phyloP scores from a whole-genome alignment of 1,139 yeast genomes.

The Zygosaccharomyces sapae region DNA sequence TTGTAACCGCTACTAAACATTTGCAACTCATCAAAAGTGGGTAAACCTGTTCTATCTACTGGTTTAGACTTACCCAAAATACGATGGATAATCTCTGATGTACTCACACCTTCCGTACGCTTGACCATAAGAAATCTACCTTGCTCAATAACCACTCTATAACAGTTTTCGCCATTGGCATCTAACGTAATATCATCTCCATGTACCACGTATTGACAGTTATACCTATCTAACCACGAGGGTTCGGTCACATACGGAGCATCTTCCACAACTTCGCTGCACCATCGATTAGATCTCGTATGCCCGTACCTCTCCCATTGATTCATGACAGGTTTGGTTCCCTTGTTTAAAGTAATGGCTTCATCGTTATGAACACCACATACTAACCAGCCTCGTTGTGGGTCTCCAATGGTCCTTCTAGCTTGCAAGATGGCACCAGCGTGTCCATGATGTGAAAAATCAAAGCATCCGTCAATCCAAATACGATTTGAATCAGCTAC shows the following conservation, averaged over 20 bases:
- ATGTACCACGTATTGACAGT: conserved; percentile 86
- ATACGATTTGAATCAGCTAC: conserved; percentile 38
- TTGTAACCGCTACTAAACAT: conserved; percentile 64
- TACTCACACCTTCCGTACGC: conserved; percentile 88
- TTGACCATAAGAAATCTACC: conserved; percentile 85
- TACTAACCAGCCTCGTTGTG: conserved; percentile 51
- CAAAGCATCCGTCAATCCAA: conserved; percentile 98
- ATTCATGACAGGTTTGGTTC: conserved; percentile 83
- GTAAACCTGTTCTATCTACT: conserved; percentile 13
- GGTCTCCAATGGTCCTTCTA: conserved; percentile 30
- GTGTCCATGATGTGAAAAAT: conserved; percentile 95
- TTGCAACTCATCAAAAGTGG: conserved; percentile 39
- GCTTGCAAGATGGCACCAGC: conserved; percentile 97
- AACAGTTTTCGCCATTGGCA: conserved; percentile 91
- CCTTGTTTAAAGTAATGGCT: conserved; percentile 76
- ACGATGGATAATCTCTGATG: conserved; percentile 93
- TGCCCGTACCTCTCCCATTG: conserved; percentile 74
- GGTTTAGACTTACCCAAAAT: conserved; percentile 45
- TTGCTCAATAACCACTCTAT: conserved; percentile 72
- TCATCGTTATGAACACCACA: conserved; percentile 90
- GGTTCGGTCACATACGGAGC: conserved; percentile 98
- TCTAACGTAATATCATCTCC: conserved; percentile 98
- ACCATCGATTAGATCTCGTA: conserved; percentile 89
- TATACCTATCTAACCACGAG: conserved; percentile 63
- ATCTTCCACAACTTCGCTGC: conserved; percentile 60